Base-by-base conservation (phyloP, 1,284 basidiomycete genomes). In the Trichosporon inkin region DNA sequence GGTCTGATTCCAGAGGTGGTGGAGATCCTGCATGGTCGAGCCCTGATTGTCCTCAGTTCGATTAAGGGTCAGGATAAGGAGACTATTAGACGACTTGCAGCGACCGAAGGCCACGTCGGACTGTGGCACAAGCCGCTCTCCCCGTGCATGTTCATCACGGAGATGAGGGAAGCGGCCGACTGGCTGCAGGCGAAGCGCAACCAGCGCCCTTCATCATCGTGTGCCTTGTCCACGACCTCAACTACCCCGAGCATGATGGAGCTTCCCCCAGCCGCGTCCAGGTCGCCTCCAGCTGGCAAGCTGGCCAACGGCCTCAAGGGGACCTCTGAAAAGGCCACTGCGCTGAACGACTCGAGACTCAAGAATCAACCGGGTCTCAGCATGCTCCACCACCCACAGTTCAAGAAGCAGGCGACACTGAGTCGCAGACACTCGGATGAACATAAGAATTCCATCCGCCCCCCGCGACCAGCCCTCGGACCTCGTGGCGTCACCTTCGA, bases 1-100 rank as follows among this genome's bases (percentile, higher is more conserved):
- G 59, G 56, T 70, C 78, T 85, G 22, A 79, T 80, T 6, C 80
- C 83, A 2, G 79, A 94, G 11, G 73, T 82, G 32, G 75, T 80
- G 19, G 57, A 56, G 7, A 11, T 24, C 16, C 40, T 38, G 32
- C 22, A 53, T 17, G 24, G 20, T 32, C 32, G 37, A 11, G 41
- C 58, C 22, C 41, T 55, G 20, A 24, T 63, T n/a, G 34, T 63
- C 17, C 34, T 63, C 47, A 47, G 54, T 19, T 86, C 88, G 10
- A 84, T 85, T 20, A 60, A 58, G 55, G 56, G 44, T 34, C 57
- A 44, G 36, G 41, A 60, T 55, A 62, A 67, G 53, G 64, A 69
- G 17, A 59, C 71, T n/a, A 49, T 49, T 24, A 13, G 44, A n/a
- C 44, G 44, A n/a, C 24, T 32, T 32, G 44, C 44, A 49, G 24